Evolutionary conservation across 176 grass and related monocot species (phyloP), one percentile per base, ranked within the genome.

Genomic region (Eragrostis nindensis): DNA sequence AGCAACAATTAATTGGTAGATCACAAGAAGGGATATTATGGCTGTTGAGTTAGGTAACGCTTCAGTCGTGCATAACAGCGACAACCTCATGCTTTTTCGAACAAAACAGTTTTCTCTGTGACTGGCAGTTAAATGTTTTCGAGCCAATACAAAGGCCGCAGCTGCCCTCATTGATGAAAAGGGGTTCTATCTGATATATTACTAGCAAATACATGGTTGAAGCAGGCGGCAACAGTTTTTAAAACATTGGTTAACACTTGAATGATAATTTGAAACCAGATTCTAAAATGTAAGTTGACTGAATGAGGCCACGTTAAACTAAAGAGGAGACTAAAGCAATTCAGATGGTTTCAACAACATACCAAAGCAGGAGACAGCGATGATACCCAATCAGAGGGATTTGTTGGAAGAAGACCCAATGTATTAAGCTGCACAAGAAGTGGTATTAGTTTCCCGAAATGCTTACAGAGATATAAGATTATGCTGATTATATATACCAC

Each of bases 371-470:
- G 95, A 61, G 90, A 76, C n/a, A 98, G 67, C 8, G 92, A 95
- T 39, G 90, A 98, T 18, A 98, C 95, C 92, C 95, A 98, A 61
- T 98, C 95, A 32, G 95, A 98, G 78, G 90, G 83, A 82, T 92
- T 94, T 41, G 95, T 93, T 70, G 95, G 95, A 87, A 98, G 95
- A 89, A 98, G 95, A 81, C 95, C 95, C 87, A 98, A 87, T 1
- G 95, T 91, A 68, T 98, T 98, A 67, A 98, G 92, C 95, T 98
- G 72, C 56, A 80, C 56, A 70, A 89, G 44, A 17, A 50, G 52
- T 27, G 8, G 81, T 47, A 41, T 69, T 77, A 86, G 60, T 49
- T 67, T 25, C 43, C 39, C 16, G 42, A 80, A 56, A 70, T 57
- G 21, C 25, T 74, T 82, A 19, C 3, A 75, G 7, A 52, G 54